These are phyloP conservation scores for Neophaeococcomyces aloes DNA, from an alignment of 2,329 filamentous ascomycete genomes.

Conservation along the genomic window DNA sequence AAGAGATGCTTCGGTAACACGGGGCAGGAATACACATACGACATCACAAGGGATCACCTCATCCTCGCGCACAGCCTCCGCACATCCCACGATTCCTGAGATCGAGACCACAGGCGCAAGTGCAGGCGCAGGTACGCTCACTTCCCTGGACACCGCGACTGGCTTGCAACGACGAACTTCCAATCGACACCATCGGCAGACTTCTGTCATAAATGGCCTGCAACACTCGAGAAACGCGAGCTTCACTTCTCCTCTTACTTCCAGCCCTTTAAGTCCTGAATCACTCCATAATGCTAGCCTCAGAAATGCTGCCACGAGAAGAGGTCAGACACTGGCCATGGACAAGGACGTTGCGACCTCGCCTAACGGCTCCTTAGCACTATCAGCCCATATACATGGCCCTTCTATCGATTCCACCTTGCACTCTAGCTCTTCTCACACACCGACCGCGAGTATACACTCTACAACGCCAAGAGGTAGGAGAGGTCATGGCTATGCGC, in stretches of 20 bases:
- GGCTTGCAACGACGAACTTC: conserved; percentile 42
- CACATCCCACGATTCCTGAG: conserved; percentile 11
- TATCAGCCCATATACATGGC: conserved; percentile 18
- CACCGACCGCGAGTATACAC: conserved; percentile 25
- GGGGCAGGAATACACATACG: conserved; percentile 28
- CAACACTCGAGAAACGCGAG: conserved; percentile 88
- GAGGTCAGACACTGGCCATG: background rate
- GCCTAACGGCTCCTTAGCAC: conserved; percentile 7
- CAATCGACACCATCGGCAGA: conserved; percentile 76
- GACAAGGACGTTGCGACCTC: background rate
- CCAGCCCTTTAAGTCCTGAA: conserved; percentile 55
- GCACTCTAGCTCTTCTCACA: conserved; percentile 33
- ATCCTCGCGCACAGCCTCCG: conserved; percentile 16
- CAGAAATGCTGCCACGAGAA: conserved; percentile 6
- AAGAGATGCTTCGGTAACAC: conserved; percentile 34
- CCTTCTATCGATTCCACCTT: conserved; percentile 28
- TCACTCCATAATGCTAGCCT: conserved; percentile 14
- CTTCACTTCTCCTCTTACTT: conserved; percentile 60
- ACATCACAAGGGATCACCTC: conserved; percentile 11
- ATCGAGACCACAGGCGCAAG: background rate
- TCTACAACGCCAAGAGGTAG: conserved; percentile 57
- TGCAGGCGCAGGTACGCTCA: too few relatives aligned
- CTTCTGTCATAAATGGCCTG: conserved; percentile 89
- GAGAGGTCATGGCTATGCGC: conserved; percentile 63
- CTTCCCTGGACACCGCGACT: conserved; percentile 10